Evolutionary conservation across 371 early-diverging fungal species (phyloP), one percentile per base, ranked within the genome.

Genomic region (Dipsacomyces acuminosporus): DNA sequence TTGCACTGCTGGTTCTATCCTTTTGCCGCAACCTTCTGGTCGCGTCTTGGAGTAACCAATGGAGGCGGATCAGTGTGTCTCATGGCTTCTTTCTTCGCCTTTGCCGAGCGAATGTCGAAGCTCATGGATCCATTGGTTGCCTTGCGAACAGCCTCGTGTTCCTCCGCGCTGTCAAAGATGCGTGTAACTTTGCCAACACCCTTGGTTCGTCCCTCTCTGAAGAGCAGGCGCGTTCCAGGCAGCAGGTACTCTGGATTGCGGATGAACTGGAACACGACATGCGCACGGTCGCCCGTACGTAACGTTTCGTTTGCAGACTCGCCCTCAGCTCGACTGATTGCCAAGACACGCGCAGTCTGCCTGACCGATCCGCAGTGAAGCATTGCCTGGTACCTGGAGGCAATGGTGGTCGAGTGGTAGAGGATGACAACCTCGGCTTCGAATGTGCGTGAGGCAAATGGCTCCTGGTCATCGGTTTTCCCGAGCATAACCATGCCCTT

Each of bases 321-420:
- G 74, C 87, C n/a, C 19, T 56, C 63, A 14, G 33, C 38, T 1
- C 21, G 59, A 38, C 83, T 63, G 20, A 94, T 92, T 2, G 55
- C 26, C 42, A 73, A 41, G 8, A 76, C 45, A 41, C 85, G 78
- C 0, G 90, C 95, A 0, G 95, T 90, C 71, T 94, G 94, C 8
- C 93, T 77, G 0, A 94, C 90, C 15, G 88, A 80, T 0, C 93
- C 91, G 54, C 90, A 91, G 61, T 94, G 93, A 34, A 94, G 72
- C 93, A 94, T 94, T 2, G 95, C 93, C 71, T 94, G 95, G 70
- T 94, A 94, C 52, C 84, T 84, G 43, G 80, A 75, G 26, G 82
- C 82, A 44, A 94, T 94, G 2, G 94, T 94, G 0, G 95, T 92
- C 19, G 87, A 86, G 66, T 94, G 94, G 67, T 90, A 92, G 30